A percentile compares a stretch with the other conserved stretches of the same genome.
phyloP scores from a whole-genome alignment of 2,329 filamentous ascomycete genomes.

The Pyricularia pennisetigena region DNA sequence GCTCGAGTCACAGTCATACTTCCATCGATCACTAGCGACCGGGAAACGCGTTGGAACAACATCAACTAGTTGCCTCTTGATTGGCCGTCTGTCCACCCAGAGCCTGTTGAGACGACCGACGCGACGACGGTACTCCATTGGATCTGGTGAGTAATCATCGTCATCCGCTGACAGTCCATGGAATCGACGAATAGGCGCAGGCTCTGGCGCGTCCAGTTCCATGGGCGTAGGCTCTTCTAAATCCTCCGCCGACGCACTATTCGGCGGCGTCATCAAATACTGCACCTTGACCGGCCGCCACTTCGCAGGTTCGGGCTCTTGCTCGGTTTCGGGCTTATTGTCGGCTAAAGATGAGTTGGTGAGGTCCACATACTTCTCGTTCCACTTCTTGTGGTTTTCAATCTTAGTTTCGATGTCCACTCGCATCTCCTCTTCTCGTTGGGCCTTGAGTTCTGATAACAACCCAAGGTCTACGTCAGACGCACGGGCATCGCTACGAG shows the following conservation, averaged over 20 bases:
- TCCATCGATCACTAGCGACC: slow-evolving; percentile 55
- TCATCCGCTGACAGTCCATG: slow-evolving; percentile 29
- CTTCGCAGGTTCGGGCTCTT: slow-evolving; percentile 33
- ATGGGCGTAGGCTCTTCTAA: slow-evolving; percentile 28
- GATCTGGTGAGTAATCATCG: slow-evolving; percentile 26
- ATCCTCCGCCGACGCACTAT: slow-evolving; percentile 42
- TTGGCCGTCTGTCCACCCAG: slow-evolving; percentile 76
- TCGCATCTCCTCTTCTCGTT: slow-evolving; percentile 60
- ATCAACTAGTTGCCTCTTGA: slow-evolving; percentile 30
- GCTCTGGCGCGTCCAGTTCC: slow-evolving; percentile 39
- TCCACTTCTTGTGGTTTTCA: slow-evolving; percentile 84
- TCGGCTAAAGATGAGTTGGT: slow-evolving; percentile 68
- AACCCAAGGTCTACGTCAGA: slow-evolving; percentile 71
- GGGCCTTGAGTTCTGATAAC: slow-evolving; percentile 46
- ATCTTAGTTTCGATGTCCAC: slow-evolving; percentile 80
- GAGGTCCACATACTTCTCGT: slow-evolving; percentile 78
- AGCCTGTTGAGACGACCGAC: slow-evolving; percentile 76
- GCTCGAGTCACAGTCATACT: slow-evolving; percentile 68
- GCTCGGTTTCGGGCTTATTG: slow-evolving; percentile 38
- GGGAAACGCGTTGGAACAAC: slow-evolving; percentile 23
- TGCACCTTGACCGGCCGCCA: slow-evolving; percentile 67
- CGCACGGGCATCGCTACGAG: slow-evolving; percentile 58
- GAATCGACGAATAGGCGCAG: slow-evolving; percentile 31
- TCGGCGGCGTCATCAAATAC: slow-evolving; percentile 57
- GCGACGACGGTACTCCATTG: slow-evolving; percentile 70